Evolutionary conservation across 2,329 filamentous ascomycete genomes (phyloP), one percentile per base, ranked within the genome.

Genomic region (Phaeoacremonium minimum): DNA sequence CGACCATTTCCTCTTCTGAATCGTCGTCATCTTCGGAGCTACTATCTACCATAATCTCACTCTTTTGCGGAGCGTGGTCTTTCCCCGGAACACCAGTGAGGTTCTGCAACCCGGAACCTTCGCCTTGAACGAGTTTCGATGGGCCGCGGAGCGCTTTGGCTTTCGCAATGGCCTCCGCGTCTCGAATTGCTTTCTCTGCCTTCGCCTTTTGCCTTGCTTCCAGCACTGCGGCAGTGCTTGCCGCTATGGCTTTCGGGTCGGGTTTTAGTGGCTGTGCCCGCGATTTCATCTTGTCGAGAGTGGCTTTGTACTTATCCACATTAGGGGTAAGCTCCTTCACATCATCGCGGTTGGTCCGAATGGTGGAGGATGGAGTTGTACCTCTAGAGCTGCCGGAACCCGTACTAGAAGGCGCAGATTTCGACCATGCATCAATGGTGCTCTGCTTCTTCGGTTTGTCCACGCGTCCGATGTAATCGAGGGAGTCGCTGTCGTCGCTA

Each of bases 21-120:
- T 78, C 76, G 8, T 86, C 75, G 32, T 87, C 82, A 42, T 87
- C 85, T 43, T 93, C 88, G 4, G 81, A 83, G 41, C 81, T 85
- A 40, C 82, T 85, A 39, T 85, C 82, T 16, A 96, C 87, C 88
- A 97, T 95, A 58, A 97, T 88, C 46, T 91, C 88, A 52, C 83
- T 85, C 45, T 85, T 85, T 44, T 75, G 74, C 2, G 77, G 75
- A 4, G 77, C 74, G 52, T 91, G 85, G 37, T 93, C 88, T 60
- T 91, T 93, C 41, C 87, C 87, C 38, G 77, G 68, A 2, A 89
- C 69, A 22, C 85, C 72, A 13, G 64, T 77, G 33, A 94, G 73
- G 17, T 82, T 83, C 44, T 77, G 74, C 8, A 93, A 64, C 15
- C 85, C 88, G 40, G 87, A 93, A 3, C 87, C 87, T 55, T 89